Evolutionary conservation across 225 moss, liverwort and hornwort species (phyloP).

Genomic region (Pseudoscleropodium purum): DNA sequence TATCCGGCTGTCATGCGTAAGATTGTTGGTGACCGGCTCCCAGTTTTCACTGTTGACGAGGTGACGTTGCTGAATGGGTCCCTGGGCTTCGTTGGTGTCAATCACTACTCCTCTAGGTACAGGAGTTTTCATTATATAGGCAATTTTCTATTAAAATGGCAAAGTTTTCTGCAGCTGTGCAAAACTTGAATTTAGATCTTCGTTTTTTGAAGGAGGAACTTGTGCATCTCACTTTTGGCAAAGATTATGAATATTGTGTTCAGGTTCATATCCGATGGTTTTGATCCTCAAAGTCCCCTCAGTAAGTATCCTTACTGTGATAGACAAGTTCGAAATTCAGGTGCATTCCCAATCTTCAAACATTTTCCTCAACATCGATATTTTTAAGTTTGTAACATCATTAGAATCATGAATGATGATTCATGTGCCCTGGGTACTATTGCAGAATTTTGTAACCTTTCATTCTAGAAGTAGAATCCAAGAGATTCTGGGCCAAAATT

Average conservation of each 20-base stretch:
- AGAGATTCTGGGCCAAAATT: neutral
- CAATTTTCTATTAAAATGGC: neutral
- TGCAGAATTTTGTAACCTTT: neutral
- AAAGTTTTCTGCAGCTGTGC: neutral
- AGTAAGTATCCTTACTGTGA: neutral
- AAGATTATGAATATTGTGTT: neutral
- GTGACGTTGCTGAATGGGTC: conserved; percentile 35
- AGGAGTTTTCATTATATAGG: neutral
- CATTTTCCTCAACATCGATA: neutral
- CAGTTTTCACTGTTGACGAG: conserved; percentile 43
- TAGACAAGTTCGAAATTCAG: neutral
- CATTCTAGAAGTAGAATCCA: neutral
- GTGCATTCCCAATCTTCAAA: neutral
- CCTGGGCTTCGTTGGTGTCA: conserved; percentile 67
- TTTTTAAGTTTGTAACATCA: neutral
- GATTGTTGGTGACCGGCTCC: conserved; percentile 41
- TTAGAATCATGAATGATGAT: neutral
- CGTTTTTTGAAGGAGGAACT: neutral
- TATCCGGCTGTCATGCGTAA: conserved; percentile 66
- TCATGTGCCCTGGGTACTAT: neutral
- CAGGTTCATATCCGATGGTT: neutral
- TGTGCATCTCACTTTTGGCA: neutral
- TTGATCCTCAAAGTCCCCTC: neutral
- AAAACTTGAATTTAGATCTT: neutral
- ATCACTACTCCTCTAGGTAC: conserved; percentile 49